These are phyloP conservation scores for Aspergillus biplanus DNA, from an alignment of 495 filamentous ascomycete genomes.

Conservation along the genomic window DNA sequence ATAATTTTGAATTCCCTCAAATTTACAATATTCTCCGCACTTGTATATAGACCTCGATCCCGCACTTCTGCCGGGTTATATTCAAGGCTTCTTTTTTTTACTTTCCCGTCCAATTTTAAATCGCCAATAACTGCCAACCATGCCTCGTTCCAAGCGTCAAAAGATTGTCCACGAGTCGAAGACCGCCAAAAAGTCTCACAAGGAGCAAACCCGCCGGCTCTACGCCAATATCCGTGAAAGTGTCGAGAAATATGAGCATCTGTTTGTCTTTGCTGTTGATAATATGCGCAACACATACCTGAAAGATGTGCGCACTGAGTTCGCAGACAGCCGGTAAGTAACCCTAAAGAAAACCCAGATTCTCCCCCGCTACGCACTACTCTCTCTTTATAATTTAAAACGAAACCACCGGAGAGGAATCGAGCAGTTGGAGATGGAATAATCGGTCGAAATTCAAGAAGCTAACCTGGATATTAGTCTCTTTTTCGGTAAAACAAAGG, in stretches of 20 bases:
- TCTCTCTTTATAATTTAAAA: not conserved
- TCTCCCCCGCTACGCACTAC: constrained; percentile 11
- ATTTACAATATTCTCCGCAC: constrained; percentile 20
- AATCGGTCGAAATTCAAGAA: not conserved
- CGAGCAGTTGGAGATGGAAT: not conserved
- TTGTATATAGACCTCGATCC: constrained; percentile 20
- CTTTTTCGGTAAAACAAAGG: constrained; percentile 99
- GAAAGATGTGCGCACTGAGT: constrained; percentile 84
- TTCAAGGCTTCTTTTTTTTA: not conserved
- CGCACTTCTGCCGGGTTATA: not conserved
- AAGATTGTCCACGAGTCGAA: constrained; percentile 87
- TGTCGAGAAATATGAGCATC: constrained; percentile 81
- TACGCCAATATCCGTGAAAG: constrained; percentile 86
- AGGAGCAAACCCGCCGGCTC: constrained; percentile 85
- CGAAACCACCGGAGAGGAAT: not conserved
- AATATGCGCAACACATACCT: constrained; percentile 99
- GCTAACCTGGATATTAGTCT: constrained; percentile 54
- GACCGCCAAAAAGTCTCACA: constrained; percentile 85
- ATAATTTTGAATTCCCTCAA: constrained; percentile 7
- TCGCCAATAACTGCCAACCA: constrained; percentile 47
- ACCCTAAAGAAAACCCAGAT: not conserved
- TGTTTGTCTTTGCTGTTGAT: constrained; percentile 90
- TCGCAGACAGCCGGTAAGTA: constrained; percentile 80
- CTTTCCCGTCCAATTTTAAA: not conserved
- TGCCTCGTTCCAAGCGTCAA: constrained; percentile 96